Percentiles rank a stretch among this genome's conserved stretches.
Evolutionary conservation across 2,329 filamentous ascomycete species (phyloP).

Genomic region (Fusarium fujikuroi): DNA sequence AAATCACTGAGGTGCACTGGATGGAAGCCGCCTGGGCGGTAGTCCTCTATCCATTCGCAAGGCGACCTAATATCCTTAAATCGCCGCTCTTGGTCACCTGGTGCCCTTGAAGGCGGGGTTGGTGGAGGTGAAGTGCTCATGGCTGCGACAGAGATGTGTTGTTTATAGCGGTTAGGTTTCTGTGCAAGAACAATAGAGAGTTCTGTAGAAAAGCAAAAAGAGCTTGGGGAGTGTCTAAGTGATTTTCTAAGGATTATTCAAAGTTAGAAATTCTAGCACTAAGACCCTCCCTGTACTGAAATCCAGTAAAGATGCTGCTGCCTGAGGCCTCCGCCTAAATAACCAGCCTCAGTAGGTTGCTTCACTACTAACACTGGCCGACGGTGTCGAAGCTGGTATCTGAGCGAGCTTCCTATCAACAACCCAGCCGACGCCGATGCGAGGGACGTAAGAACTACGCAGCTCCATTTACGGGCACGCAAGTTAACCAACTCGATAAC

Average conservation of each 20-base stretch:
- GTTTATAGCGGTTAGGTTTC: neutral
- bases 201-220: neutral
- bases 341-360: too few relatives aligned
- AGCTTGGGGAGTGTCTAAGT: neutral
- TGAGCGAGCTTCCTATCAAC: too few relatives aligned
- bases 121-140: slow-evolving; percentile 39
- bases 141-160: neutral
- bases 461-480: too few relatives aligned
- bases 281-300: too few relatives aligned
- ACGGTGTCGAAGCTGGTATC: too few relatives aligned
- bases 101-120: slow-evolving; percentile 35
- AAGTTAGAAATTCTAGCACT: neutral
- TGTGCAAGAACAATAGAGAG: neutral
- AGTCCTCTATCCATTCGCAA: slow-evolving; percentile 48
- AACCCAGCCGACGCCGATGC: too few relatives aligned
- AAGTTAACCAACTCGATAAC: too few relatives aligned
- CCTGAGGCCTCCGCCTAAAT: too few relatives aligned
- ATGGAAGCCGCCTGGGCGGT: slow-evolving; percentile 55
- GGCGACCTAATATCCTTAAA: slow-evolving; percentile 42
- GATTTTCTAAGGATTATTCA: neutral
- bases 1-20: slow-evolving; percentile 55
- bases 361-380: too few relatives aligned
- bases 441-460: too few relatives aligned
- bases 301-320: too few relatives aligned
- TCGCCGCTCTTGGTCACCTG: slow-evolving; percentile 17